phyloP scores from a whole-genome alignment of 1,284 basidiomycete genomes.

The Leccinum angustisporum region DNA sequence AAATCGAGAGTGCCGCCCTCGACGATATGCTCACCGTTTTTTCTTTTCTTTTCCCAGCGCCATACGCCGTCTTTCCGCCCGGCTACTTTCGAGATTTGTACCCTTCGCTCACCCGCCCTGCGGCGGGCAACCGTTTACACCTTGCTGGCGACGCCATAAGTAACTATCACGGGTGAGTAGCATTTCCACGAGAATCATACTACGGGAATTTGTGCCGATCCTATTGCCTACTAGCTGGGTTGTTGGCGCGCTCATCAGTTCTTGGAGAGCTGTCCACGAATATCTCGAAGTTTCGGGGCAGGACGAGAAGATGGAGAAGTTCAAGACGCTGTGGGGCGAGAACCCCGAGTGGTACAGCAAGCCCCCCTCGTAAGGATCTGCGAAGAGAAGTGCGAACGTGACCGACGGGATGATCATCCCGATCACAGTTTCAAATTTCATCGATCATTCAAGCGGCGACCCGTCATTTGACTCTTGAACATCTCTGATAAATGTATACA shows the following conservation, averaged over 20 bases:
- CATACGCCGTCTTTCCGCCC: neutral
- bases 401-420: neutral
- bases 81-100: neutral
- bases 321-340: conserved; percentile 22
- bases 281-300: conserved; percentile 22
- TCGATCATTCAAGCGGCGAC: neutral
- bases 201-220: neutral
- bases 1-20: neutral
- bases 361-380: neutral
- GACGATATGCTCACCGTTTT: neutral
- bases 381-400: too few species aligned
- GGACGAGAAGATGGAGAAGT: conserved; percentile 3
- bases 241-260: conserved; percentile 24
- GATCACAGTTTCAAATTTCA: neutral
- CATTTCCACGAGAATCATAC: neutral
- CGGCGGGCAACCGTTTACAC: neutral
- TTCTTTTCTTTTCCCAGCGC: neutral
- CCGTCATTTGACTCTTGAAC: neutral
- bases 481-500: neutral
- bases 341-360: conserved; percentile 20
- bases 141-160: neutral
- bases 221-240: conserved; percentile 16
- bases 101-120: neutral
- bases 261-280: conserved; percentile 26
- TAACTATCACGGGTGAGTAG: neutral